Conservation (phyloP, 805 yeast genomes). For the Citeromyces matritensis region DNA sequence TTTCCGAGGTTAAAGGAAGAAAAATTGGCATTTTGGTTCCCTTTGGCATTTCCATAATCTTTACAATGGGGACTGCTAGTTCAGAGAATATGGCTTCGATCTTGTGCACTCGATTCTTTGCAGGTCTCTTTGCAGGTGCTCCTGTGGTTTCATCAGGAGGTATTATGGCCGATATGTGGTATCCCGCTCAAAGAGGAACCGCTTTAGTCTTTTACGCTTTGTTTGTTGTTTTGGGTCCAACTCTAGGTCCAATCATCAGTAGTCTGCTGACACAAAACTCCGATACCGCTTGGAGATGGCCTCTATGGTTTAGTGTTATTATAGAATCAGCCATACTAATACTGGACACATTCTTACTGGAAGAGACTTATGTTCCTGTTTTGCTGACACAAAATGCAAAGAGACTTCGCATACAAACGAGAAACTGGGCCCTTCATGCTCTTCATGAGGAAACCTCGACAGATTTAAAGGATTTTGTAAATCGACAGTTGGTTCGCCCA, state of each 20-base stretch:
- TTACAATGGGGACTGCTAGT: slow-evolving; percentile 35
- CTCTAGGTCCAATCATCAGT: slow-evolving; percentile 49
- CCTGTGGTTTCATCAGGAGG: slow-evolving; percentile 49
- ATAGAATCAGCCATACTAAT: slow-evolving; percentile 17
- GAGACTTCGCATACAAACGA: slow-evolving; percentile 9
- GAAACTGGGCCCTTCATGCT: slow-evolving; percentile 11
- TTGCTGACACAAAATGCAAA: slow-evolving; percentile 12
- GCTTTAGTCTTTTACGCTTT: slow-evolving; percentile 34
- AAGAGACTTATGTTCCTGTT: slow-evolving; percentile 25
- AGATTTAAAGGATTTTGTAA: slow-evolving; percentile 10
- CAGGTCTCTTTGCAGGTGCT: slow-evolving; percentile 46
- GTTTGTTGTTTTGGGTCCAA: slow-evolving; percentile 51
- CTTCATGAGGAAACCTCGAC: slow-evolving; percentile 10
- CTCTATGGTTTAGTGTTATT: slow-evolving; percentile 33
- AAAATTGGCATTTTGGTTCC: slow-evolving; percentile 27
- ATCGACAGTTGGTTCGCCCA: slow-evolving; percentile 19
- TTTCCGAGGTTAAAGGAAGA: slow-evolving; percentile 31
- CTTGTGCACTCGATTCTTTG: slow-evolving; percentile 36
- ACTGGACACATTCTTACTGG: slow-evolving; percentile 14
- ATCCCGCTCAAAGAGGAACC: slow-evolving; percentile 32
- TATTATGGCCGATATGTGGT: slow-evolving; percentile 39
- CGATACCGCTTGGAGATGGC: slow-evolving; percentile 36
- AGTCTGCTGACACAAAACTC: slow-evolving; percentile 26
- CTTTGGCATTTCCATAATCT: slow-evolving; percentile 18
- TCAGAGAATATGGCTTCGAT: slow-evolving; percentile 34